These are phyloP conservation scores for Leptodermis oblonga DNA, from an alignment of 257 asterid genomes.

Conservation along the genomic window DNA sequence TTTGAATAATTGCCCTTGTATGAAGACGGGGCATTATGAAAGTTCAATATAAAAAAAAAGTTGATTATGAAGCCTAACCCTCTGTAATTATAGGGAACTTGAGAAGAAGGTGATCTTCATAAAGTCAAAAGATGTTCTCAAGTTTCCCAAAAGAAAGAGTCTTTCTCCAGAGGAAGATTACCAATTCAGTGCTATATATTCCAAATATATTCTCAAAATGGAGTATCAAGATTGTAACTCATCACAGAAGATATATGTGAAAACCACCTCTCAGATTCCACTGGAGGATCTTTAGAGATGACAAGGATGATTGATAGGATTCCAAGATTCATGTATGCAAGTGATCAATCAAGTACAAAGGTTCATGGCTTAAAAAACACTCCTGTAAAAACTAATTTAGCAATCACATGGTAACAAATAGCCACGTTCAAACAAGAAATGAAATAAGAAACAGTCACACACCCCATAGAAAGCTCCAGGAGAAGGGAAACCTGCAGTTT, in stretches of 20 bases:
- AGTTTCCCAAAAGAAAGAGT: neutral
- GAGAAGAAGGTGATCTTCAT: neutral
- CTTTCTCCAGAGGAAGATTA: neutral
- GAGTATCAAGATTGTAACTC: neutral
- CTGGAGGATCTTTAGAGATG: neutral
- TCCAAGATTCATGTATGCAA: neutral
- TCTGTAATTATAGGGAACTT: neutral
- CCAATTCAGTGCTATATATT: neutral
- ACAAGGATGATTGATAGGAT: neutral
- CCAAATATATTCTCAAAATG: neutral
- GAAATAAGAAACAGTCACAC: constrained; percentile 29
- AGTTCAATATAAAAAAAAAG: neutral
- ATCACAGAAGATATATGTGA: neutral
- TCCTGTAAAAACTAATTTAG: neutral
- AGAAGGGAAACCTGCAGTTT: constrained; percentile 47
- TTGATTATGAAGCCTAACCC: neutral
- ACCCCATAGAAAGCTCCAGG: constrained; percentile 96
- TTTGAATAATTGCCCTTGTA: neutral
- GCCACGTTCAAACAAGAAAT: neutral
- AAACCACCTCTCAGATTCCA: neutral
- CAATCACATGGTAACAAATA: neutral
- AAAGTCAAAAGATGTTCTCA: neutral
- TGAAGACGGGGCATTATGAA: neutral
- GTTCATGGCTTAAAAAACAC: neutral
- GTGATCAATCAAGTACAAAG: neutral